Percentiles rank a stretch among this genome's conserved stretches.
Conservation (phyloP, 495 filamentous ascomycete species). For the Peziza echinospora region DNA sequence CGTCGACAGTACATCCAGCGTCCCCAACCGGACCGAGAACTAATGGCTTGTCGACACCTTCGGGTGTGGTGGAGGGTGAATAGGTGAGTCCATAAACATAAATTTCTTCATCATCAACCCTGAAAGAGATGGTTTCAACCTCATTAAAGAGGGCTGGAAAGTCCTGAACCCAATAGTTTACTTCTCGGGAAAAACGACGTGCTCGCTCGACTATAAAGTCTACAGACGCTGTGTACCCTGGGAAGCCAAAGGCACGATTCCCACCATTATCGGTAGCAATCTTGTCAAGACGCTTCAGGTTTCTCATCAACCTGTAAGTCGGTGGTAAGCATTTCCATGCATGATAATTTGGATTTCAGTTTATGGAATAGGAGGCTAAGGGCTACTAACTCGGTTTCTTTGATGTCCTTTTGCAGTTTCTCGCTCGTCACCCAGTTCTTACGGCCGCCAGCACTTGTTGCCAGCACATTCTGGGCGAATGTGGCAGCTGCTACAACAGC, state of each 20-base stretch:
- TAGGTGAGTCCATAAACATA: slow-evolving; percentile 24
- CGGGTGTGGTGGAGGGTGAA: slow-evolving; percentile 23
- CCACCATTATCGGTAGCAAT: slow-evolving; percentile 25
- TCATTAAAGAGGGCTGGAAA: slow-evolving; percentile 28
- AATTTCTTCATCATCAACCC: slow-evolving; percentile 17
- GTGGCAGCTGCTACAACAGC: too few species aligned
- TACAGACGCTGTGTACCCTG: slow-evolving; percentile 26
- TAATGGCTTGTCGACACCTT: slow-evolving; percentile 23
- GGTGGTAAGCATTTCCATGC: slow-evolving; percentile 1
- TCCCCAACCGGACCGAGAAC: slow-evolving; percentile 21
- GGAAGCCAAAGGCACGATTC: slow-evolving; percentile 28
- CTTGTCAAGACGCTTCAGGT: slow-evolving; percentile 22
- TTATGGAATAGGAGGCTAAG: neutral
- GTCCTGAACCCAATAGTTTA: slow-evolving; percentile 22
- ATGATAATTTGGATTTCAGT: neutral
- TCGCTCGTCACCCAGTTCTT: slow-evolving; percentile 6
- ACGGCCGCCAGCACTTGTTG: too few species aligned
- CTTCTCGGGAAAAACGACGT: slow-evolving; percentile 13
- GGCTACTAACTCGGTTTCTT: slow-evolving; percentile 4
- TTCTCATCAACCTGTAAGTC: slow-evolving; percentile 11
- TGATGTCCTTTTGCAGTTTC: slow-evolving; percentile 6
- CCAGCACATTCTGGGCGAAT: neutral
- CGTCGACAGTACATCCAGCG: slow-evolving; percentile 21
- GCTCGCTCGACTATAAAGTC: slow-evolving; percentile 22
- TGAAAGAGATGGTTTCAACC: slow-evolving; percentile 22